phyloP scores from a whole-genome alignment of 2,329 filamentous ascomycete genomes.

The Colletotrichum destructivum region DNA sequence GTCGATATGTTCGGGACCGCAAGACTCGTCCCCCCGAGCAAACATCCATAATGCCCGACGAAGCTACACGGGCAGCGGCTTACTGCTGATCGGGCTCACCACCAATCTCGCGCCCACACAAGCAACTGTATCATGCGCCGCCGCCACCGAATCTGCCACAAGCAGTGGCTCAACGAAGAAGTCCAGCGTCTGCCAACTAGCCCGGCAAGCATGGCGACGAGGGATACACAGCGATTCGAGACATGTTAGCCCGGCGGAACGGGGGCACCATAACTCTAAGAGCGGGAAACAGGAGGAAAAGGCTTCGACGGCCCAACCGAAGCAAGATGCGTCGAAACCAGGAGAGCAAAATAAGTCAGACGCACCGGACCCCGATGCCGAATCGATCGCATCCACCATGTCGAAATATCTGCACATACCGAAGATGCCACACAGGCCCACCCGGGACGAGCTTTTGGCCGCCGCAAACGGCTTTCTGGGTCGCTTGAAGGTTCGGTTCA shows the following conservation, averaged over 20 bases:
- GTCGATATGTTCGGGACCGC: slow-evolving; percentile 25
- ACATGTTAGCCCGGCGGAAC: slow-evolving; percentile 46
- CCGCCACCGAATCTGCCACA: slow-evolving; percentile 55
- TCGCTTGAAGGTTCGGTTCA: slow-evolving; percentile 90
- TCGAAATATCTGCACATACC: slow-evolving; percentile 74
- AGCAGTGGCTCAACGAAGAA: slow-evolving; percentile 47
- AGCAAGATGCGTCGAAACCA: slow-evolving; percentile 27
- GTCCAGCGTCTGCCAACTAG: slow-evolving; percentile 53
- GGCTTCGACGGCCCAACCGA: slow-evolving; percentile 15
- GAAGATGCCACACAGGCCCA: slow-evolving; percentile 88
- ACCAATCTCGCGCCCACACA: slow-evolving; percentile 57
- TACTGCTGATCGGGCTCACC: slow-evolving; percentile 64
- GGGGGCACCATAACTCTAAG: slow-evolving; percentile 52
- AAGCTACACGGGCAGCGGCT: slow-evolving; percentile 69
- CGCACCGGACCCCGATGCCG: slow-evolving; percentile 48
- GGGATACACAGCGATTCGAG: slow-evolving; percentile 49
- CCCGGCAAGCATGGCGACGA: slow-evolving; percentile 56
- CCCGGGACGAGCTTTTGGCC: slow-evolving; percentile 91
- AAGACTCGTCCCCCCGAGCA: slow-evolving; percentile 33
- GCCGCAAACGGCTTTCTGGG: slow-evolving; percentile 96
- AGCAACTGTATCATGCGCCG: slow-evolving; percentile 57
- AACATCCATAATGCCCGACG: slow-evolving; percentile 58
- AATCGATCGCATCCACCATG: slow-evolving; percentile 66
- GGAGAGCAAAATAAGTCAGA: slow-evolving; percentile 44
- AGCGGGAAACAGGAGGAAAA: slow-evolving; percentile 44